These are phyloP conservation scores for Articulospora tetracladia DNA, from an alignment of 495 filamentous ascomycete species.

Conservation along the genomic window DNA sequence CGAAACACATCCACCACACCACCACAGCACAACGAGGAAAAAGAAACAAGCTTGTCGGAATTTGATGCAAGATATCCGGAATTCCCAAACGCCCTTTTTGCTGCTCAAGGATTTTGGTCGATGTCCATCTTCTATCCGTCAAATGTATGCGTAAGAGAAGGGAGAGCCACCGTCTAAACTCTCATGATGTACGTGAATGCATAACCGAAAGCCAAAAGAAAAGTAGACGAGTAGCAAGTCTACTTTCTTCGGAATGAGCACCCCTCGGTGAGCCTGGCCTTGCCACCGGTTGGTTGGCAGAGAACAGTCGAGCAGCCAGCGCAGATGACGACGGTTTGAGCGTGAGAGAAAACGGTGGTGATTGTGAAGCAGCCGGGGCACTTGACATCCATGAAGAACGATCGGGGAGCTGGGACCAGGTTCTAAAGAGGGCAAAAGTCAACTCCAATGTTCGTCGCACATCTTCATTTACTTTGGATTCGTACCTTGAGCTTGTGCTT, in stretches of 20 bases:
- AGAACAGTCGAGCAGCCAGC: constrained; percentile 95
- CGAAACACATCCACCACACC: constrained; percentile 26
- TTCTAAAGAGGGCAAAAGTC: constrained; percentile 49
- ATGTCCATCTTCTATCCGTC: constrained; percentile 77
- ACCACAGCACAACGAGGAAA: constrained; percentile 31
- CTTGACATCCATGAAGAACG: constrained; percentile 99
- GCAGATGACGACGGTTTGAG: constrained; percentile 99
- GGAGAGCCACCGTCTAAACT: constrained; percentile 21
- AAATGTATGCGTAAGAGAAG: constrained; percentile 25
- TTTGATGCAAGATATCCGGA: constrained; percentile 85
- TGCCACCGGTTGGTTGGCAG: constrained; percentile 98
- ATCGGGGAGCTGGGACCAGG: constrained; percentile 90
- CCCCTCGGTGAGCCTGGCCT: constrained; percentile 95
- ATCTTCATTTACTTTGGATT: constrained; percentile 2
- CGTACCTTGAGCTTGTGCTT: constrained; percentile 99
- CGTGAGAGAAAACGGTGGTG: constrained; percentile 99
- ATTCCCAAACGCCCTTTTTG: constrained; percentile 52
- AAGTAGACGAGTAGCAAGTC: constrained; percentile 34
- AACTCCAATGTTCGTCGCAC: neutral
- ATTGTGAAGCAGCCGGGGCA: constrained; percentile 99
- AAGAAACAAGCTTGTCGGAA: constrained; percentile 27
- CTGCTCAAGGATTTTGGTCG: constrained; percentile 50
- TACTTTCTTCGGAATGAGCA: constrained; percentile 99
- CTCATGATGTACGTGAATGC: constrained; percentile 24
- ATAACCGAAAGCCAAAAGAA: constrained; percentile 25